Conservation (phyloP, 2,329 filamentous ascomycete genomes). For the Colletotrichum echinochloae region DNA sequence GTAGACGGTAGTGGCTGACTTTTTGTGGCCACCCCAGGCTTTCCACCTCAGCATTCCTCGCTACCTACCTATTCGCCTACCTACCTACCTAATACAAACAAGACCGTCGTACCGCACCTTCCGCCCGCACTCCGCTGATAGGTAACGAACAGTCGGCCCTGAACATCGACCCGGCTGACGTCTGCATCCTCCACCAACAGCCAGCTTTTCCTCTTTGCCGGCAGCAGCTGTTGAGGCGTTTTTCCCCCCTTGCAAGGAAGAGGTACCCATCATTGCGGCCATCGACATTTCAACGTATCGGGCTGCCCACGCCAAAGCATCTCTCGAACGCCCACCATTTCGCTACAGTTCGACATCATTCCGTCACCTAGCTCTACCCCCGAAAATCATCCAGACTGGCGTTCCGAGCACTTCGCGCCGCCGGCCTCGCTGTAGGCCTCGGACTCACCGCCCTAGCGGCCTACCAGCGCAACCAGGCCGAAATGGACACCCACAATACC, state of each 20-base stretch:
- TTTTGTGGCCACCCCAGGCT: conserved; percentile 2
- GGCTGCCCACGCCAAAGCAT: neutral
- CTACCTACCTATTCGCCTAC: neutral
- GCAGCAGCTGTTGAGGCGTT: neutral
- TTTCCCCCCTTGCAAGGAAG: neutral
- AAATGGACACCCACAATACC: conserved; percentile 51
- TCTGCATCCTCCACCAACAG: conserved; percentile 22
- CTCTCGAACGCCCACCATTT: neutral
- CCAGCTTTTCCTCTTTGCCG: neutral
- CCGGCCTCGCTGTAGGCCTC: conserved; percentile 69
- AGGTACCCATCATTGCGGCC: too few species aligned
- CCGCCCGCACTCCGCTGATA: conserved; percentile 33
- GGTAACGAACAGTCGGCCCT: conserved; percentile 25
- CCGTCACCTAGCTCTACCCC: neutral
- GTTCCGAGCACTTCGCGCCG: conserved; percentile 65
- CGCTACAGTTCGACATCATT: neutral
- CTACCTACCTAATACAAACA: conserved; percentile 12
- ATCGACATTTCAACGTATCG: too few species aligned
- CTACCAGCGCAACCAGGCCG: conserved; percentile 61
- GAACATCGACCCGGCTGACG: conserved; percentile 26
- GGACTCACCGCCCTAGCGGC: conserved; percentile 69
- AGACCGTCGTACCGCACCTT: conserved; percentile 20
- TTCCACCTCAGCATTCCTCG: conserved; percentile 4
- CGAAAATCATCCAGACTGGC: conserved; percentile 60
- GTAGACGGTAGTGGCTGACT: conserved; percentile 16